Conservation (phyloP, 331 rosid species). For the Dryas integrifolia region DNA sequence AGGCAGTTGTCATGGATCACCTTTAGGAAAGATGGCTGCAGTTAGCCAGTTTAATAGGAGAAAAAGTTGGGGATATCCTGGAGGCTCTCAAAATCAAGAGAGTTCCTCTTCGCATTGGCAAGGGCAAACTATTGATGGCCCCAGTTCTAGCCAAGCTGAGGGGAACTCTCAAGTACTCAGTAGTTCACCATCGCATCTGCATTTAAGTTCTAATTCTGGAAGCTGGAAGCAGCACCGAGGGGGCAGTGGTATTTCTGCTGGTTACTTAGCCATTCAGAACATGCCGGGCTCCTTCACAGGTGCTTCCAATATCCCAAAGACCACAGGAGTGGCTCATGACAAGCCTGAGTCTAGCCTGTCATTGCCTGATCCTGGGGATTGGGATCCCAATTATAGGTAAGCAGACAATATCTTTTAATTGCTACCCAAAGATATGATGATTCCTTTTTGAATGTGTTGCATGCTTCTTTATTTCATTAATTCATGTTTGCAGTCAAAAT, state of each 20-base stretch:
- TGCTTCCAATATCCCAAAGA: conserved; percentile 45
- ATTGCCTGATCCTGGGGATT: conserved; percentile 94
- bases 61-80: conserved; percentile 83
- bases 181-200: conserved; percentile 68
- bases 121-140: conserved; percentile 62
- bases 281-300: conserved; percentile 44
- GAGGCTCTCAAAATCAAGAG: conserved; percentile 74
- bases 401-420: conserved; percentile 17
- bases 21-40: conserved; percentile 85
- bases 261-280: conserved; percentile 51
- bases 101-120: conserved; percentile 71
- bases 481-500: background rate
- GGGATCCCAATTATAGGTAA: conserved; percentile 99
- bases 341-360: conserved; percentile 51
- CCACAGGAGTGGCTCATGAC: conserved; percentile 50
- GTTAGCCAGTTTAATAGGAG: conserved; percentile 82
- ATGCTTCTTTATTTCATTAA: conserved; percentile 2
- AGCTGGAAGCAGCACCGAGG: conserved; percentile 77
- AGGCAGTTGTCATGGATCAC: conserved; percentile 90
- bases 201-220: conserved; percentile 51
- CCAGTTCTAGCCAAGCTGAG: conserved; percentile 53
- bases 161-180: conserved; percentile 64
- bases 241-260: conserved; percentile 48
- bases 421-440: conserved; percentile 11
- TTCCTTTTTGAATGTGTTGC: background rate